Evolutionary conservation across 148 eudicot genomes (phyloP).

Genomic region (Hydrangea macrophylla): DNA sequence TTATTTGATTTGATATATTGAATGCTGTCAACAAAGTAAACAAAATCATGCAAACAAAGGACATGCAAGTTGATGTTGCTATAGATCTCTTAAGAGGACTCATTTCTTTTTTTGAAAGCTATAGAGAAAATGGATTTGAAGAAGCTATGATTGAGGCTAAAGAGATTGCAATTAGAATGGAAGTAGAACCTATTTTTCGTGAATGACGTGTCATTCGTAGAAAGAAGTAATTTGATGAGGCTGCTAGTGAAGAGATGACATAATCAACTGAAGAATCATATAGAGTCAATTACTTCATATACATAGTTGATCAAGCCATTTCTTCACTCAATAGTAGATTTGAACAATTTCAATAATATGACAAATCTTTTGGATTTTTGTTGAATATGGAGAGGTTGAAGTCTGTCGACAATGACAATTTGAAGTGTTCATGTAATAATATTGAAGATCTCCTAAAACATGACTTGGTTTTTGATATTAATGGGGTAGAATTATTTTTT

Average conservation of each 20-base stretch:
- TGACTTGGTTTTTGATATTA: no score
- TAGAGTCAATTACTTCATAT: not conserved
- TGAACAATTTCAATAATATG: no score
- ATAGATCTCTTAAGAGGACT: not conserved
- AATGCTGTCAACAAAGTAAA: not conserved
- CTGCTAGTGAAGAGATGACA: not conserved
- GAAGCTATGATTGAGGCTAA: no score
- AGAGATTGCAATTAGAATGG: no score
- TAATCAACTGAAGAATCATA: not conserved
- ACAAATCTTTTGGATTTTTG: no score
- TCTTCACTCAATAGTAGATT: no score
- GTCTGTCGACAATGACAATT: no score
- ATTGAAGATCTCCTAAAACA: no score
- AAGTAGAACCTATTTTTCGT: not conserved
- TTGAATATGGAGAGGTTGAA: no score
- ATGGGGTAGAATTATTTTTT: no score
- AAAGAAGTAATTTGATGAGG: slow-evolving; percentile 3
- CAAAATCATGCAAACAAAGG: not conserved
- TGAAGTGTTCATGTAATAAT: no score
- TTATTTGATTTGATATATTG: not conserved
- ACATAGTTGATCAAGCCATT: not conserved
- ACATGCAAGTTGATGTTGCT: no score
- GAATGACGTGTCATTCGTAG: not conserved
- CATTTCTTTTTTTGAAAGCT: not conserved
- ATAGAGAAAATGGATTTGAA: not conserved